Base-by-base conservation (phyloP, 768 basidiomycete genomes). In the Amanita molliuscula region DNA sequence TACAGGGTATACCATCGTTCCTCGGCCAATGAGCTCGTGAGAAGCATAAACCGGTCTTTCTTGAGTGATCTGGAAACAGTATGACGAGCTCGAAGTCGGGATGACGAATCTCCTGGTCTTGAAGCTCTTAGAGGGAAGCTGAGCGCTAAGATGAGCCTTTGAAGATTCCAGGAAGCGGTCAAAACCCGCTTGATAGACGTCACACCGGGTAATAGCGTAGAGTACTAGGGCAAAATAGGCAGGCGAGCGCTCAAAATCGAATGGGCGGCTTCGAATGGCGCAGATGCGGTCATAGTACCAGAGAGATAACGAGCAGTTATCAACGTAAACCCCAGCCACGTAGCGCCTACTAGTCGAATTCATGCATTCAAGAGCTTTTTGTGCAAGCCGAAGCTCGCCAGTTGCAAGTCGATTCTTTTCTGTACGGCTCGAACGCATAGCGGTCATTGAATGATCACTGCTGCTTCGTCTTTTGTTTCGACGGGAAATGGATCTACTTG, bases 261-360 rank as follows among this genome's bases (percentile, higher is more conserved):
- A 46, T 8, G 41, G 16, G 36, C 31, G 29, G 10, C 44, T 51
- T 26, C 47, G 44, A 37, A 51, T 43, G 21, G 35, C 45, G 35
- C 53, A 42, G 25, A 50, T 36, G 6, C 49, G 48, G n/a, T 51
- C 53, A 20, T 54, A 51, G 20, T 54, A 51, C 53, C 53, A 54
- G 16, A 54, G 33, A n/a, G 53, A 52, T 6, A 49, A 11, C 2
- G 48, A 41, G 37, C 48, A 49, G 29, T 8, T 18, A 16, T 49
- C 20, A 41, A 49, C 25, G 28, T 49, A 49, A 16, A 42, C 10
- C 1, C 38, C 40, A 6, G 48, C 41, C 38, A 49, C 23, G 15
- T 40, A 49, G 3, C 37, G 48, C 6, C 48, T 25, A 11, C 40
- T 10, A 13, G 48, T 15, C 3, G 38, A 49, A 21, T 31, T 49